A percentile compares a stretch with the other conserved stretches of the same genome.
Conservation (phyloP, 2,329 filamentous ascomycete genomes). For the Nemania serpens region DNA sequence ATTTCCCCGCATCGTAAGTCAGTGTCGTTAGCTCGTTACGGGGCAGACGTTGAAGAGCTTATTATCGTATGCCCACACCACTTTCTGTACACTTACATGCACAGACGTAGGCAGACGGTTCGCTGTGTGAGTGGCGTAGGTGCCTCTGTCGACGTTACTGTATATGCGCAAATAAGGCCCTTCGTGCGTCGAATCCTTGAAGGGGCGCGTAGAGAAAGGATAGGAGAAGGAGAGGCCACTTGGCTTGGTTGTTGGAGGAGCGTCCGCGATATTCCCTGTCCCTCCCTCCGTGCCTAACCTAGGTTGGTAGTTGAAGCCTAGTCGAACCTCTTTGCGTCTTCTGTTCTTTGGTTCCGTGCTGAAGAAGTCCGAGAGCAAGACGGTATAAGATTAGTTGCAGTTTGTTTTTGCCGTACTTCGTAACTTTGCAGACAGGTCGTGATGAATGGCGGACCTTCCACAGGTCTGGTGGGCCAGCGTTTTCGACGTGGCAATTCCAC, state of each 20-base stretch:
- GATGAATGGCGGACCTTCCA: neutral
- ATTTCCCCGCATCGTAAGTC: slow-evolving; percentile 19
- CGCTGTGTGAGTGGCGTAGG: slow-evolving; percentile 1
- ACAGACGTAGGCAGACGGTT: neutral
- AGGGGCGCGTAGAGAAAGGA: neutral
- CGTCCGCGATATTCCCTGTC: neutral
- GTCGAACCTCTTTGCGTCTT: neutral
- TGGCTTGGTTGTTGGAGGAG: neutral
- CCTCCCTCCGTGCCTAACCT: neutral
- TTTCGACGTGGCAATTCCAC: slow-evolving; percentile 8
- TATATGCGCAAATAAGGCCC: slow-evolving; percentile 20
- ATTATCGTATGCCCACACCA: neutral
- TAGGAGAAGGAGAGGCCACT: slow-evolving; percentile 2
- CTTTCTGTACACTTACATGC: neutral
- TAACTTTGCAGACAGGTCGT: neutral
- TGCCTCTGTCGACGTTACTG: neutral
- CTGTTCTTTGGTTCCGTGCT: neutral
- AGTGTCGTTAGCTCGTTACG: neutral
- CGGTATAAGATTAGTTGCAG: neutral
- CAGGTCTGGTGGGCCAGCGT: neutral
- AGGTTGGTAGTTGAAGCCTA: neutral
- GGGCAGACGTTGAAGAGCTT: neutral
- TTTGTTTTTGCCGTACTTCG: too few relatives aligned
- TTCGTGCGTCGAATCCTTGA: slow-evolving; percentile 17
- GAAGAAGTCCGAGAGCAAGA: too few relatives aligned